Conservation (phyloP, 257 asterid genomes). For the Plantago major region DNA sequence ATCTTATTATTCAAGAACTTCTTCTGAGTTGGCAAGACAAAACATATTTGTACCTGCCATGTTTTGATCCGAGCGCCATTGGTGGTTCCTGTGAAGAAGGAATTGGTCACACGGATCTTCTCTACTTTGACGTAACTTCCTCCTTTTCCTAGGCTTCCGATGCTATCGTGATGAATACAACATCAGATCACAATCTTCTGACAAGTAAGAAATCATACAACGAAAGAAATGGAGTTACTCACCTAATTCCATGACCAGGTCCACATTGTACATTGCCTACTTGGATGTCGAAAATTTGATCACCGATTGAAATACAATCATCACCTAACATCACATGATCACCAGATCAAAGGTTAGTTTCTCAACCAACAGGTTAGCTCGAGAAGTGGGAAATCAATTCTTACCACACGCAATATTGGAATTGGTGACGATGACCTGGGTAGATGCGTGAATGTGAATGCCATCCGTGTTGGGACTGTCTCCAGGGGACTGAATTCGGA, state of each 20-base stretch:
- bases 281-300: constrained; percentile 38
- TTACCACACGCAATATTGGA: constrained; percentile 46
- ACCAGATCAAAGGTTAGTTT: neutral
- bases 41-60: constrained; percentile 57
- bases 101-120: constrained; percentile 38
- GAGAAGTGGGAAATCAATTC: neutral
- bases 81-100: constrained; percentile 51
- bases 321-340: constrained; percentile 41
- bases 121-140: constrained; percentile 56
- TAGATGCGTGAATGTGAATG: constrained; percentile 63
- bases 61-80: constrained; percentile 93
- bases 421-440: constrained; percentile 35
- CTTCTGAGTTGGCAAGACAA: neutral
- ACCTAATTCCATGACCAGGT: constrained; percentile 93
- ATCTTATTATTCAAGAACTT: too few relatives aligned
- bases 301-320: constrained; percentile 80
- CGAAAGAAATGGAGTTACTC: neutral
- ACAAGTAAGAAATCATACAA: neutral
- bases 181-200: neutral
- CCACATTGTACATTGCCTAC: constrained; percentile 52
- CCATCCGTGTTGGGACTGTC: constrained; percentile 79
- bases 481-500: constrained; percentile 52
- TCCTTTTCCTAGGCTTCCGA: constrained; percentile 70
- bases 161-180: constrained; percentile 27
- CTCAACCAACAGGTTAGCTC: neutral